Percentiles rank a stretch among this genome's conserved stretches.
phyloP scores from a whole-genome alignment of 306 rosid species.

The Coriaria nepalensis region DNA sequence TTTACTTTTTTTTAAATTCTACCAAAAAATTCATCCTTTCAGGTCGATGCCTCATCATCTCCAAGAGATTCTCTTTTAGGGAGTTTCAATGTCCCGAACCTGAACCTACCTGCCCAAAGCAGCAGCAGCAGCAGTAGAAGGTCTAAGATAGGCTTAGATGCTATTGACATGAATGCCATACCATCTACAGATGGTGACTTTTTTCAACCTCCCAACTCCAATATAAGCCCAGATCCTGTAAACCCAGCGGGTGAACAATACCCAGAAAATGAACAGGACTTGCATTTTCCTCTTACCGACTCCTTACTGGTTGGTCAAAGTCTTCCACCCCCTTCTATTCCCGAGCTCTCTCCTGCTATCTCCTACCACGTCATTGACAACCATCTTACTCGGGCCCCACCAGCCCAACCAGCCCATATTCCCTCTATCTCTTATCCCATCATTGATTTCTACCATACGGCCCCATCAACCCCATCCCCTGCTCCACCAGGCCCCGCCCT shows the following conservation, averaged over 20 bases:
- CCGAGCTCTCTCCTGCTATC: background rate
- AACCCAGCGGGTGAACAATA: background rate
- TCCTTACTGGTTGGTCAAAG: background rate
- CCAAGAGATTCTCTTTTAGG: conserved; percentile 30
- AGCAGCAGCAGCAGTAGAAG: conserved; percentile 9
- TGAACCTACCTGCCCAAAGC: conserved; percentile 41
- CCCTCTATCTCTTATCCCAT: conserved; percentile 29
- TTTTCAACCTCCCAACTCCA: conserved; percentile 18
- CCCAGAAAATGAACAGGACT: background rate
- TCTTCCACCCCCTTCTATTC: background rate
- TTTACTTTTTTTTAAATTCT: background rate
- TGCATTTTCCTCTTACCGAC: background rate
- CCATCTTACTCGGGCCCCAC: background rate
- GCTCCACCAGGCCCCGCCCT: background rate
- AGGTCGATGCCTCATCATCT: conserved; percentile 55
- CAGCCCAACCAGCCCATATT: background rate
- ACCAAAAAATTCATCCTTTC: background rate
- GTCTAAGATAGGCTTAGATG: conserved; percentile 13
- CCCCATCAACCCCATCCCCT: background rate
- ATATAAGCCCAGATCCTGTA: background rate
- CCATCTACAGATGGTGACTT: conserved; percentile 22
- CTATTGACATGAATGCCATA: conserved; percentile 29
- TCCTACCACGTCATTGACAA: background rate
- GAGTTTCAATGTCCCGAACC: conserved; percentile 37
- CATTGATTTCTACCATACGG: conserved; percentile 23